Conservation (phyloP, 371 early-diverging fungal species). For the Haplosporangium sp. region DNA sequence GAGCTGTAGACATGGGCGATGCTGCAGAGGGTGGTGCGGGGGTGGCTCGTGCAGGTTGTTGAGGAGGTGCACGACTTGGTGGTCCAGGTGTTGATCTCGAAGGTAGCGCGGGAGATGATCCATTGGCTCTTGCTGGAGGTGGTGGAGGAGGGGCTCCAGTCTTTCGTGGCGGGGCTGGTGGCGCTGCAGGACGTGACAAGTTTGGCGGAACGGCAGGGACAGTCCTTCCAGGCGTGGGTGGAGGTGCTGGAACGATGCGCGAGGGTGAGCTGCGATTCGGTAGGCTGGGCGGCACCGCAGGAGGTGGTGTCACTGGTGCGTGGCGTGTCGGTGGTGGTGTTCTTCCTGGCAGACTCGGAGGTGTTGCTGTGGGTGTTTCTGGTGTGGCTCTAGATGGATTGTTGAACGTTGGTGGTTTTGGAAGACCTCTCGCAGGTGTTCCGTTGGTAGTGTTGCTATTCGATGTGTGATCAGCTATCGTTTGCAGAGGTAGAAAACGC, state of each 20-base stretch:
- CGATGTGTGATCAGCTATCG: constrained; percentile 30
- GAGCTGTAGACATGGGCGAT: constrained; percentile 11
- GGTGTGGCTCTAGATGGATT: constrained; percentile 38
- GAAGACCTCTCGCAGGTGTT: constrained; percentile 49
- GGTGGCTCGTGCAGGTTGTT: constrained; percentile 34
- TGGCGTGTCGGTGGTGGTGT: constrained; percentile 54
- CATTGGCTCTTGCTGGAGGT: constrained; percentile 40
- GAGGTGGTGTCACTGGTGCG: constrained; percentile 53
- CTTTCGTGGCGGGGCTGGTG: constrained; percentile 39
- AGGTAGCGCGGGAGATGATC: constrained; percentile 59
- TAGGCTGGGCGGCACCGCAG: constrained; percentile 47
- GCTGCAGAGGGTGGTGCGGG: constrained; percentile 30
- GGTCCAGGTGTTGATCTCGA: constrained; percentile 37
- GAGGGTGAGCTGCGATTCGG: constrained; percentile 44
- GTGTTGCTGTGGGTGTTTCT: constrained; percentile 46
- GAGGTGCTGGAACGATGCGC: constrained; percentile 33
- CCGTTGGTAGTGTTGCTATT: constrained; percentile 32
- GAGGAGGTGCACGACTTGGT: constrained; percentile 42
- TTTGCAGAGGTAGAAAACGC: too few species aligned
- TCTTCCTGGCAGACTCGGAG: constrained; percentile 40
- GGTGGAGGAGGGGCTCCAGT: constrained; percentile 47
- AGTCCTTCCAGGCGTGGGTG: constrained; percentile 48
- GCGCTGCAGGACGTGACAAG: constrained; percentile 49
- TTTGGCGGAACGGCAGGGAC: constrained; percentile 28
- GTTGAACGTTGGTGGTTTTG: constrained; percentile 43